Conservation (phyloP, 176 grass and related monocot genomes). For the Zea mays region DNA sequence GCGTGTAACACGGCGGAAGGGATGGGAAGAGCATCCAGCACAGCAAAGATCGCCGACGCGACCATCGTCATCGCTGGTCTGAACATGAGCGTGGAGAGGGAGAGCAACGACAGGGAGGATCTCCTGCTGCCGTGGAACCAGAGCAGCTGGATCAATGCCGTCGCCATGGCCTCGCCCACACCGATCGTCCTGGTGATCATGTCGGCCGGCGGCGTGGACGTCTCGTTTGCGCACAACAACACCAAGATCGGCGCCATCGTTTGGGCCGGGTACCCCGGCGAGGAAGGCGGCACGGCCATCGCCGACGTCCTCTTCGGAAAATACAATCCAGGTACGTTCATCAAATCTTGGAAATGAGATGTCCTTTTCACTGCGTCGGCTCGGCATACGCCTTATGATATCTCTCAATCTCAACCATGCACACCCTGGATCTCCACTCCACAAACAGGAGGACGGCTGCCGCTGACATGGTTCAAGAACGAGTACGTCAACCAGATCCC, state of each 20-base stretch:
- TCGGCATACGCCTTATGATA: background rate
- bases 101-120: constrained; percentile 56
- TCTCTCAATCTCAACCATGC: background rate
- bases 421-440: background rate
- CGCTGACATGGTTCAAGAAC: constrained; percentile 31
- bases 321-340: constrained; percentile 36
- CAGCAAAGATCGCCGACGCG: constrained; percentile 20
- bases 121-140: constrained; percentile 59
- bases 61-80: constrained; percentile 52
- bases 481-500: constrained; percentile 30
- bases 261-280: constrained; percentile 55
- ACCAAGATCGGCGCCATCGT: constrained; percentile 59
- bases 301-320: constrained; percentile 44
- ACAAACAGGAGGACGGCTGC: constrained; percentile 25
- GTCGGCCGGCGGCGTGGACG: constrained; percentile 49
- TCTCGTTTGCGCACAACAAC: constrained; percentile 56
- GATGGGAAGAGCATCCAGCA: background rate
- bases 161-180: constrained; percentile 42
- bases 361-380: background rate
- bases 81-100: constrained; percentile 47
- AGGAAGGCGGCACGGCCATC: constrained; percentile 47
- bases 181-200: constrained; percentile 60
- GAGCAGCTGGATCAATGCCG: constrained; percentile 34
- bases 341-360: background rate
- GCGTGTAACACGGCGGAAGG: constrained; percentile 21